Percentiles rank a stretch among this genome's conserved stretches.
Conservation (phyloP, 1,139 yeast genomes). For the Blastobotrys illinoisensis region DNA sequence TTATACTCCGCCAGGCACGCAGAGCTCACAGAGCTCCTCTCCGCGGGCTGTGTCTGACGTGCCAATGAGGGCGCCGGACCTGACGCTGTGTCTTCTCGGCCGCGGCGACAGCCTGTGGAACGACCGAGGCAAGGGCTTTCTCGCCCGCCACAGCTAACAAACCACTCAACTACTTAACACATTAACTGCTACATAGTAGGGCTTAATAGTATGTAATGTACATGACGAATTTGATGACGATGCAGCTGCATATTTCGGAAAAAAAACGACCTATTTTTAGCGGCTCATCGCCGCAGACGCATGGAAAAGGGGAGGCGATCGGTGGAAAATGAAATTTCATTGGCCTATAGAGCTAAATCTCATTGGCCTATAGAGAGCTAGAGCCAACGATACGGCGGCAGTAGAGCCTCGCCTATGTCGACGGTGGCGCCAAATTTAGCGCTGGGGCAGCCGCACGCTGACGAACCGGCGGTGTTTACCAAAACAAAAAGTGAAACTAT, state of each 20-base stretch:
- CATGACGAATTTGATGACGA: background rate
- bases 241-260: background rate
- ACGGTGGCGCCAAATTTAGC: background rate
- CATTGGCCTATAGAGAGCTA: too few relatives aligned
- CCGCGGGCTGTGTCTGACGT: background rate
- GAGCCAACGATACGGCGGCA: too few relatives aligned
- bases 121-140: conserved; percentile 1
- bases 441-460: background rate
- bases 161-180: too few relatives aligned
- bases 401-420: background rate
- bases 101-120: background rate
- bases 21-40: too few relatives aligned
- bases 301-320: too few relatives aligned
- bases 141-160: conserved; percentile 1
- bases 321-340: background rate
- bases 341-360: too few relatives aligned
- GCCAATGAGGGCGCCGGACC: background rate
- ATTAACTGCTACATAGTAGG: too few relatives aligned
- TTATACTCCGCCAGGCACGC: too few relatives aligned
- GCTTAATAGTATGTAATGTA: background rate
- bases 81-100: background rate
- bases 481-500: background rate
- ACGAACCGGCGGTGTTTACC: background rate
- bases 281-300: background rate
- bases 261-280: background rate